Evolutionary conservation across 768 basidiomycete genomes (phyloP).

Genomic region (Mycena floridula): DNA sequence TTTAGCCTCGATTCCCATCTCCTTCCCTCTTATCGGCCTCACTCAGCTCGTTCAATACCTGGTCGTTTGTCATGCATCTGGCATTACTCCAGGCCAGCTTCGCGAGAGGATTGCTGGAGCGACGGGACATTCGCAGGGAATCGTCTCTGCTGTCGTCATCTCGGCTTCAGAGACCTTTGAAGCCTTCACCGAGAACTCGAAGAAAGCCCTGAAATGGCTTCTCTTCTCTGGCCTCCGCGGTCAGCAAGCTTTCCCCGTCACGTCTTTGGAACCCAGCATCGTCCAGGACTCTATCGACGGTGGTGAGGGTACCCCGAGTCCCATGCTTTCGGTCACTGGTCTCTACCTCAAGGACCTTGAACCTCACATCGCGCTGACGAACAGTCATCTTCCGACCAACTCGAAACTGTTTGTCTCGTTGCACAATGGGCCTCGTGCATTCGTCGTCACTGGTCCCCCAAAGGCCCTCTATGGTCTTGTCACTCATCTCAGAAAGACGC

Average conservation of each 20-base stretch:
- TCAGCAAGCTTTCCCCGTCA: slow-evolving; percentile 89
- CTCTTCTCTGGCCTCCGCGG: slow-evolving; percentile 93
- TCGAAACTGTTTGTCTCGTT: slow-evolving; percentile 84
- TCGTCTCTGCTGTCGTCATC: slow-evolving; percentile 89
- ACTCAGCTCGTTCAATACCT: slow-evolving; percentile 95
- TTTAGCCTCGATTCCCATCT: slow-evolving; percentile 88
- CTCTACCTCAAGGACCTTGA: slow-evolving; percentile 72
- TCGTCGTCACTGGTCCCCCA: slow-evolving; percentile 90
- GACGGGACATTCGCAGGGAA: slow-evolving; percentile 96
- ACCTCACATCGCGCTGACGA: slow-evolving; percentile 79
- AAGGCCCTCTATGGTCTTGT: slow-evolving; percentile 93
- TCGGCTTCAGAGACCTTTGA: slow-evolving; percentile 73
- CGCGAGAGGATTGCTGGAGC: slow-evolving; percentile 73
- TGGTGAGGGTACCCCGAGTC: slow-evolving; percentile 88
- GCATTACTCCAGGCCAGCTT: slow-evolving; percentile 75
- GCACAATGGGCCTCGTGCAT: slow-evolving; percentile 85
- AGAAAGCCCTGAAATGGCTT: slow-evolving; percentile 85
- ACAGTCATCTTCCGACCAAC: slow-evolving; percentile 74
- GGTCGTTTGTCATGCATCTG: slow-evolving; percentile 67
- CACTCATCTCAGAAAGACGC: slow-evolving; percentile 83
- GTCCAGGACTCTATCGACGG: slow-evolving; percentile 85
- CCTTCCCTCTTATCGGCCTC: slow-evolving; percentile 92
- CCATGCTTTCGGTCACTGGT: slow-evolving; percentile 91
- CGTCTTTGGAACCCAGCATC: slow-evolving; percentile 83
- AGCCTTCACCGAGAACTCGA: slow-evolving; percentile 67